Percentiles rank a stretch among this genome's conserved stretches.
These are phyloP conservation scores for Schwanniomyces vanrijiae DNA, from an alignment of 805 yeast genomes.

Conservation along the genomic window DNA sequence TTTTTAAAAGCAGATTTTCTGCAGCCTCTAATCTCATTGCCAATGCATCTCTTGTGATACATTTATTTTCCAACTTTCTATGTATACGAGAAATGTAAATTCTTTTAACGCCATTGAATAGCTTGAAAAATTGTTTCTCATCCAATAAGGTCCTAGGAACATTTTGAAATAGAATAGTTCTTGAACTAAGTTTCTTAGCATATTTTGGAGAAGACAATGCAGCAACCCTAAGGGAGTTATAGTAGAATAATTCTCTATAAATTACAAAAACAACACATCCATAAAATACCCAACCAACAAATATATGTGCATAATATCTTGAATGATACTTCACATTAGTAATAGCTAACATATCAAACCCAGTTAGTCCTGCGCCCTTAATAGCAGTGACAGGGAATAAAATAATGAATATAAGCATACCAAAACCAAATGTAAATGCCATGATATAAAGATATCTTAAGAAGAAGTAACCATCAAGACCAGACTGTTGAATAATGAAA, in stretches of 20 bases:
- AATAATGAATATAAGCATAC: slow-evolving; percentile 60
- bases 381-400: slow-evolving; percentile 84
- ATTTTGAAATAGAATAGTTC: slow-evolving; percentile 81
- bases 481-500: slow-evolving; percentile 81
- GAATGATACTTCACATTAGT: slow-evolving; percentile 62
- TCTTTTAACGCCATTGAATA: slow-evolving; percentile 79
- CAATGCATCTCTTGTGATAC: slow-evolving; percentile 57
- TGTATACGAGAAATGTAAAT: slow-evolving; percentile 77
- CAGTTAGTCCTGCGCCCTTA: slow-evolving; percentile 57
- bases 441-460: slow-evolving; percentile 70
- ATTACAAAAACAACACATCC: slow-evolving; percentile 68
- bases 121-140: slow-evolving; percentile 68
- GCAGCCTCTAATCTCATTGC: slow-evolving; percentile 68
- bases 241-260: slow-evolving; percentile 81
- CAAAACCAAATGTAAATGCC: slow-evolving; percentile 42
- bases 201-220: slow-evolving; percentile 79
- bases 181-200: slow-evolving; percentile 68
- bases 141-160: slow-evolving; percentile 75
- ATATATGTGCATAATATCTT: slow-evolving; percentile 84
- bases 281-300: slow-evolving; percentile 77
- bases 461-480: slow-evolving; percentile 93
- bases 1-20: slow-evolving; percentile 53
- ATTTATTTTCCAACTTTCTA: slow-evolving; percentile 54
- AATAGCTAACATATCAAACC: slow-evolving; percentile 75
- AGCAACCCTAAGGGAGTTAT: slow-evolving; percentile 72